These are phyloP conservation scores for Cladophialophora immunda DNA, from an alignment of 2,329 filamentous ascomycete species.

Conservation along the genomic window DNA sequence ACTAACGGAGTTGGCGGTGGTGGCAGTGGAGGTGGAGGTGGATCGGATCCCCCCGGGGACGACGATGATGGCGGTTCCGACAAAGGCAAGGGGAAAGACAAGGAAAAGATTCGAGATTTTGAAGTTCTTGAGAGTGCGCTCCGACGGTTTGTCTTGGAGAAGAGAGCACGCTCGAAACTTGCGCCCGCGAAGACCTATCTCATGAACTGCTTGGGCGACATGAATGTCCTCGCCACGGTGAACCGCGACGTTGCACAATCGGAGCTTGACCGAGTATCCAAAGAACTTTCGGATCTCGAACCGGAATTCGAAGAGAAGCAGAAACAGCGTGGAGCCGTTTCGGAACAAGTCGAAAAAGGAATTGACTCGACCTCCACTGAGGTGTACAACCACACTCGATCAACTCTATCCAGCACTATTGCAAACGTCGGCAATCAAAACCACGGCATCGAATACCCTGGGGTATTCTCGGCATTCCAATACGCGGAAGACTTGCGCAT, in stretches of 20 bases:
- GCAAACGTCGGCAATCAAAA: conserved; percentile 76
- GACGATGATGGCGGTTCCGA: conserved; percentile 65
- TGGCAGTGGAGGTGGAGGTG: conserved; percentile 66
- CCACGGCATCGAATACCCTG: conserved; percentile 85
- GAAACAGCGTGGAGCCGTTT: conserved; percentile 79
- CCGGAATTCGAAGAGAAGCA: conserved; percentile 85
- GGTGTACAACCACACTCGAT: conserved; percentile 84
- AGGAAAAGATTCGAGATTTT: conserved; percentile 89
- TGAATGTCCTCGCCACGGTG: conserved; percentile 81
- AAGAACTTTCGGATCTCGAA: conserved; percentile 82
- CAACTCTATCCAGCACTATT: conserved; percentile 78
- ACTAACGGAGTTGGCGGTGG: conserved; percentile 62
- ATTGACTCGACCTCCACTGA: conserved; percentile 87
- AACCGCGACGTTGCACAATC: conserved; percentile 87
- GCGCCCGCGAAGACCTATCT: conserved; percentile 96
- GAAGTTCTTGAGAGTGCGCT: conserved; percentile 87
- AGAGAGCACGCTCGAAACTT: conserved; percentile 92
- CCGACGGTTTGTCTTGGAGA: conserved; percentile 92
- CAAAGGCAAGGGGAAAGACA: conserved; percentile 89
- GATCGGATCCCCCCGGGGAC: conserved; percentile 49
- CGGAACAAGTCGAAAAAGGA: conserved; percentile 79
- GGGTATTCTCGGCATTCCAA: conserved; percentile 82
- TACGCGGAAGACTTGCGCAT: conserved; percentile 93
- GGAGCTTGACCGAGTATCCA: conserved; percentile 83
- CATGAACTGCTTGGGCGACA: conserved; percentile 88